These are phyloP conservation scores for Ustilago crameri DNA, from an alignment of 1,284 basidiomycete genomes.

Conservation along the genomic window DNA sequence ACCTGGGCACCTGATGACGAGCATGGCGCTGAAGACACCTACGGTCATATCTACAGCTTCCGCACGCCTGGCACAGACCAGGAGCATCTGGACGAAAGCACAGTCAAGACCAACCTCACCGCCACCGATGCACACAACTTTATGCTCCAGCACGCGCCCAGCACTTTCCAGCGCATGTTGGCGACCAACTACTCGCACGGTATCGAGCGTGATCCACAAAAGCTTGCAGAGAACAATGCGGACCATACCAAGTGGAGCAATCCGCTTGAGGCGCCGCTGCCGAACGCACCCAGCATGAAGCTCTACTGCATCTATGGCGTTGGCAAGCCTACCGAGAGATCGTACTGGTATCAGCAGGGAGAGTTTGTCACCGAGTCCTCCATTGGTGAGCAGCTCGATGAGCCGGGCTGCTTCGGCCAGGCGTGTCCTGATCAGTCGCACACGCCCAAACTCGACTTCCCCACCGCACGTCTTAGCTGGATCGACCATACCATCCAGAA, in stretches of 20 bases:
- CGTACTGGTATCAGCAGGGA: slow-evolving; percentile 61
- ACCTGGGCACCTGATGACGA: slow-evolving; percentile 66
- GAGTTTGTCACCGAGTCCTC: slow-evolving; percentile 39
- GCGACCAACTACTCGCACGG: slow-evolving; percentile 90
- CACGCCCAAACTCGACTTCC: slow-evolving; percentile 52
- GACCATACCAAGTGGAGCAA: slow-evolving; percentile 80
- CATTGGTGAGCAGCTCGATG: slow-evolving; percentile 44
- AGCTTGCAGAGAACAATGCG: slow-evolving; percentile 65
- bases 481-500: slow-evolving; percentile 50
- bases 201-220: slow-evolving; percentile 78
- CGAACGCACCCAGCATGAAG: slow-evolving; percentile 89
- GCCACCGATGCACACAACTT: slow-evolving; percentile 79
- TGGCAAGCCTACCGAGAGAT: slow-evolving; percentile 93
- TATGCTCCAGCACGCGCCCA: slow-evolving; percentile 85
- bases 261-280: slow-evolving; percentile 83
- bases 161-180: slow-evolving; percentile 86
- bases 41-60: slow-evolving; percentile 87
- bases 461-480: slow-evolving; percentile 54
- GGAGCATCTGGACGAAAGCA: slow-evolving; percentile 37
- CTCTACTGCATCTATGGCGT: slow-evolving; percentile 94
- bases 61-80: slow-evolving; percentile 69
- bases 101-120: slow-evolving; percentile 73
- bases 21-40: slow-evolving; percentile 44
- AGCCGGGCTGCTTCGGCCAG: slow-evolving; percentile 25
- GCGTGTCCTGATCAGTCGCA: slow-evolving; percentile 51